Percentiles rank a stretch among this genome's conserved stretches.
Evolutionary conservation across 352 stramenopile species (phyloP).

Genomic region (Phytophthora cajani): DNA sequence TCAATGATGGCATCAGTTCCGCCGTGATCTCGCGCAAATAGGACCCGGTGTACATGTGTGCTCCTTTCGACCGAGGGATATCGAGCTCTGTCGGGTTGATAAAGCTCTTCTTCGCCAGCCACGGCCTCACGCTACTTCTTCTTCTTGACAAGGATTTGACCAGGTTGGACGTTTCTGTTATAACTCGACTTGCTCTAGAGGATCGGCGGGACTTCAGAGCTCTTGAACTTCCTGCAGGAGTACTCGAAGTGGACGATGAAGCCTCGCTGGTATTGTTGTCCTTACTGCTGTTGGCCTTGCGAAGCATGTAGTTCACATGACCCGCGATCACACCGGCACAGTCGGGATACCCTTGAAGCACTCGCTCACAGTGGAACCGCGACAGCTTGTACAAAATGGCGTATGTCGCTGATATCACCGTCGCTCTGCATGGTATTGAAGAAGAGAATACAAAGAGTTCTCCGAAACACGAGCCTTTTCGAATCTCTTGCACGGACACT

Average conservation of each 20-base stretch:
- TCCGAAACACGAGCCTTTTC: constrained; percentile 67
- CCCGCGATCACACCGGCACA: neutral
- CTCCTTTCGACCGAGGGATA: neutral
- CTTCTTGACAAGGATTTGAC: neutral
- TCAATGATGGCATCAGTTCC: neutral
- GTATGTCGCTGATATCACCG: neutral
- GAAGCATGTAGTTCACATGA: neutral
- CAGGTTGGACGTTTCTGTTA: neutral
- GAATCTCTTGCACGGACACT: constrained; percentile 61
- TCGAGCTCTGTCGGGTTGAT: neutral
- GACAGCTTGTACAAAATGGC: constrained; percentile 4
- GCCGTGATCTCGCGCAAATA: neutral
- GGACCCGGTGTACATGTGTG: neutral
- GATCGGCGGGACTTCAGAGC: neutral
- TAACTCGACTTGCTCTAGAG: neutral
- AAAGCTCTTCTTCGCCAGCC: neutral
- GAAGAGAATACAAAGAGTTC: constrained; percentile 67
- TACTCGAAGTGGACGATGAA: neutral
- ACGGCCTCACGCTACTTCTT: neutral
- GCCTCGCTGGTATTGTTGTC: neutral
- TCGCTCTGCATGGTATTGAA: neutral
- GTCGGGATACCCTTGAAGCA: neutral
- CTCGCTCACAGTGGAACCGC: constrained; percentile 5
- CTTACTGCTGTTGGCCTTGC: neutral
- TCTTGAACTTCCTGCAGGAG: neutral